A percentile compares a stretch with the other conserved stretches of the same genome.
Conservation (phyloP, 164 flowering plant genomes). For the Kingdonia uniflora region DNA sequence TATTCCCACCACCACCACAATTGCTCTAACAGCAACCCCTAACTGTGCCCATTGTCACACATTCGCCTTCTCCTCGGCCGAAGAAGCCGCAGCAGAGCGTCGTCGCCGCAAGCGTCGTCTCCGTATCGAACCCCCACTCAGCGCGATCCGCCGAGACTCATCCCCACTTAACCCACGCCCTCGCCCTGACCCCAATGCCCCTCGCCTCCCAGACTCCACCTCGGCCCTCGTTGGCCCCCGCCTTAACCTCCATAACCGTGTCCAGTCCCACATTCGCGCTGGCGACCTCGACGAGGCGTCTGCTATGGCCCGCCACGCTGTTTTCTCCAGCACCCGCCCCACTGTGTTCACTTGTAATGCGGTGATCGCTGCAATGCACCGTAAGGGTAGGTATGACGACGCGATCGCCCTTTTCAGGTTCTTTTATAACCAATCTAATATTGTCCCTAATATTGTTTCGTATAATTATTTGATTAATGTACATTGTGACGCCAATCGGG, state of each 20-base stretch:
- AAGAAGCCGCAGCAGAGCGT: conserved; percentile 81
- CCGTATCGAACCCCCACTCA: conserved; percentile 28
- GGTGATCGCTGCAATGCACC: conserved; percentile 66
- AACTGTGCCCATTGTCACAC: background rate
- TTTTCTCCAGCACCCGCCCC: conserved; percentile 56
- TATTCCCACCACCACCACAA: background rate
- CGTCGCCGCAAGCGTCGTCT: conserved; percentile 65
- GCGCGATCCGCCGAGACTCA: conserved; percentile 63
- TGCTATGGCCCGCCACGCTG: conserved; percentile 49
- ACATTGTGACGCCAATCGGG: conserved; percentile 47
- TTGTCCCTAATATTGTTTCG: conserved; percentile 69
- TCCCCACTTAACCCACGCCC: conserved; percentile 28
- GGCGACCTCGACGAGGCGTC: conserved; percentile 51
- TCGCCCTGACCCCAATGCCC: conserved; percentile 48
- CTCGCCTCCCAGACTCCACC: conserved; percentile 69
- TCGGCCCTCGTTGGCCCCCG: conserved; percentile 32
- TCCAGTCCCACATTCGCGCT: conserved; percentile 69
- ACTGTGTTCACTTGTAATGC: conserved; percentile 91
- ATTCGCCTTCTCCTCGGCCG: conserved; percentile 51
- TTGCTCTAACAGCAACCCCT: background rate
- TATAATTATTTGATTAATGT: conserved; percentile 57
- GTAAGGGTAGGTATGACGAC: conserved; percentile 49
- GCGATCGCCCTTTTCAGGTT: conserved; percentile 48
- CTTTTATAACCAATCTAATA: conserved; percentile 45
- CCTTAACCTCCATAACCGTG: conserved; percentile 76